These are phyloP conservation scores for Pyricularia sp. DNA, from an alignment of 2,329 filamentous ascomycete genomes.

Conservation along the genomic window DNA sequence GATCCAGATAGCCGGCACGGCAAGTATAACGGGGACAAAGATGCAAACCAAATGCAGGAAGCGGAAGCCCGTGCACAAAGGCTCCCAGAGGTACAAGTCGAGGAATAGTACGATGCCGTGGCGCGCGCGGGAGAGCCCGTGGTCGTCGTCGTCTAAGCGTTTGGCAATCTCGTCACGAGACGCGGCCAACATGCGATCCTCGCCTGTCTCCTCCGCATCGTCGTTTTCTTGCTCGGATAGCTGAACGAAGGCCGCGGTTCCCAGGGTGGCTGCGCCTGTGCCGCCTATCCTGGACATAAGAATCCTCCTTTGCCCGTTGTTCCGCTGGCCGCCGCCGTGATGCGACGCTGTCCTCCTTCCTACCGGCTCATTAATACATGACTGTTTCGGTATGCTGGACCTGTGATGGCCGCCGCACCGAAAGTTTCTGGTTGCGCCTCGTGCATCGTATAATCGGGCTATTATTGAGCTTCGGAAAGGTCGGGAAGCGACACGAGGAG, in stretches of 20 bases:
- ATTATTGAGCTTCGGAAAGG: neutral
- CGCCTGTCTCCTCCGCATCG: conserved; percentile 50
- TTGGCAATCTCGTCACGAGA: conserved; percentile 68
- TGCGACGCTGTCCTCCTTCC: neutral
- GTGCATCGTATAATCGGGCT: neutral
- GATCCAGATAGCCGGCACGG: conserved; percentile 71
- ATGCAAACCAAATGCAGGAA: conserved; percentile 79
- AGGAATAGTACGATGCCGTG: conserved; percentile 52
- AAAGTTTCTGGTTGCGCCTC: neutral
- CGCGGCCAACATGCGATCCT: conserved; percentile 74
- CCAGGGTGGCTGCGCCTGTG: conserved; percentile 28
- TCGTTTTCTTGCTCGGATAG: conserved; percentile 42
- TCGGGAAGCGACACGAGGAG: neutral
- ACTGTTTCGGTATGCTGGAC: neutral
- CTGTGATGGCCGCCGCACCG: neutral
- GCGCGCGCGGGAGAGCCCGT: conserved; percentile 42
- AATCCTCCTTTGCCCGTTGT: neutral
- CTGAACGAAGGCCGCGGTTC: conserved; percentile 43
- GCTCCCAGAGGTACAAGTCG: conserved; percentile 68
- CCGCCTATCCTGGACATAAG: conserved; percentile 1
- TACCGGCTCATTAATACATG: neutral
- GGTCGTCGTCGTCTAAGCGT: conserved; percentile 47
- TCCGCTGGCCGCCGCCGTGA: neutral
- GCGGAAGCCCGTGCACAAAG: conserved; percentile 72
- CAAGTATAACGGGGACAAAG: conserved; percentile 77